A percentile compares a stretch with the other conserved stretches of the same genome.
phyloP scores from a whole-genome alignment of 371 early-diverging fungal species.

The Phascolomyces articulosus region DNA sequence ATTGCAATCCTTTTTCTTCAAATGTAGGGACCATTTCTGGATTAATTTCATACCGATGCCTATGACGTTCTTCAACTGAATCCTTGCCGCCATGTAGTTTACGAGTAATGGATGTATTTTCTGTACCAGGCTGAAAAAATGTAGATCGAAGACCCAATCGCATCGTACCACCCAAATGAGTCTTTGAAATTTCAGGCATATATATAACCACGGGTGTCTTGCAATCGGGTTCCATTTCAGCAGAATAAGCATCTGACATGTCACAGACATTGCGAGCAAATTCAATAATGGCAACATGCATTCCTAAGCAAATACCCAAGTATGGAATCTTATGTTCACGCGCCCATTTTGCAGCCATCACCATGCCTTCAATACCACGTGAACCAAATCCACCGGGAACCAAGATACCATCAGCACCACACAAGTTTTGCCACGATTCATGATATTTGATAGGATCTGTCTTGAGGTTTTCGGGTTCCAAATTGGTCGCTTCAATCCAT shows the following conservation, averaged over 20 bases:
- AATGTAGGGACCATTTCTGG: conserved; percentile 77
- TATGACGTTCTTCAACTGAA: conserved; percentile 91
- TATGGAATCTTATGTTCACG: conserved; percentile 98
- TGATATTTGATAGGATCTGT: conserved; percentile 89
- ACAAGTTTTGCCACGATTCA: conserved; percentile 91
- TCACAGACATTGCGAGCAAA: conserved; percentile 96
- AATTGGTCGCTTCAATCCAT: conserved; percentile 96
- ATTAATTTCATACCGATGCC: conserved; percentile 99
- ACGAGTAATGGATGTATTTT: conserved; percentile 48
- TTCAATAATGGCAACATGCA: conserved; percentile 99
- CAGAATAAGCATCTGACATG: conserved; percentile 83
- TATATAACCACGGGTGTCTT: conserved; percentile 84
- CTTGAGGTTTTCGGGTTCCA: conserved; percentile 77
- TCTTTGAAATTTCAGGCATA: conserved; percentile 96
- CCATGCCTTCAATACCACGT: conserved; percentile 98
- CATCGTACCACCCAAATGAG: conserved; percentile 97
- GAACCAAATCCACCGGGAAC: conserved; percentile 99
- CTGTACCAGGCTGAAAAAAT: conserved; percentile 74
- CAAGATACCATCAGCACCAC: conserved; percentile 94
- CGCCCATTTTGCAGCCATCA: conserved; percentile 96
- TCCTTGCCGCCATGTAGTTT: conserved; percentile 72
- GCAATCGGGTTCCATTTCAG: conserved; percentile 82
- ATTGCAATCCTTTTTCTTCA: conserved; percentile 86
- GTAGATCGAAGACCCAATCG: conserved; percentile 93
- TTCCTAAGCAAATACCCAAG: conserved; percentile 99